Conservation (phyloP, 2,329 filamentous ascomycete genomes). For the Xylaria polymorpha region DNA sequence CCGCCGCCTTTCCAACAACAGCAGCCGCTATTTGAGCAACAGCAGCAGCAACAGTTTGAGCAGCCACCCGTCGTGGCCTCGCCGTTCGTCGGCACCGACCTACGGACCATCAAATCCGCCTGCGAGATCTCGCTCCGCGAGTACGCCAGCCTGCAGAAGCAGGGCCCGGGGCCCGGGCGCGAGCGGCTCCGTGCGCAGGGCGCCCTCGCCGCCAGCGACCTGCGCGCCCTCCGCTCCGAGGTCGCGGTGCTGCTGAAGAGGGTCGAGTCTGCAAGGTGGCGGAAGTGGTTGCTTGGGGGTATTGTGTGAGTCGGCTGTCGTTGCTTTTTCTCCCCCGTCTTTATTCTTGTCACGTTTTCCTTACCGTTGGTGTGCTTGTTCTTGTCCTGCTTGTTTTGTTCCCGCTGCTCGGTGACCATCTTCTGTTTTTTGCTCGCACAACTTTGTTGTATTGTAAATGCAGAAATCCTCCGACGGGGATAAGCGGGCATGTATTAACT, state of each 20-base stretch:
- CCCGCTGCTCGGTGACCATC: neutral
- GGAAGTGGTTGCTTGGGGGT: slow-evolving; percentile 64
- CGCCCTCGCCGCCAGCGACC: slow-evolving; percentile 56
- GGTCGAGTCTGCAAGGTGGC: slow-evolving; percentile 63
- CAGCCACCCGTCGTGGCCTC: slow-evolving; percentile 16
- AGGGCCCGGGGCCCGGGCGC: slow-evolving; percentile 51
- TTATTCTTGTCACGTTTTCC: neutral
- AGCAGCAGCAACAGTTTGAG: slow-evolving; percentile 15
- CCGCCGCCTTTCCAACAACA: slow-evolving; percentile 1
- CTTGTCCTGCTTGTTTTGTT: neutral
- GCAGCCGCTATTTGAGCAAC: neutral
- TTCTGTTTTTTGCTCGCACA: neutral
- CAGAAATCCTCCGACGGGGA: no score
- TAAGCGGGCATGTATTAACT: slow-evolving; percentile 21
- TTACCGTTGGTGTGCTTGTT: no score
- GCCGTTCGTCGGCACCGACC: slow-evolving; percentile 42
- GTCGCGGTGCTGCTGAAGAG: slow-evolving; percentile 57
- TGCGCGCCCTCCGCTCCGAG: slow-evolving; percentile 58
- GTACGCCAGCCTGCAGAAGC: slow-evolving; percentile 51
- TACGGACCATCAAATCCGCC: slow-evolving; percentile 42
- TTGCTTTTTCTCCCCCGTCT: neutral
- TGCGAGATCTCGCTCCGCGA: slow-evolving; percentile 52
- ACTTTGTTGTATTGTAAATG: neutral
- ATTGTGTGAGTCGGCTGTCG: slow-evolving; percentile 57
- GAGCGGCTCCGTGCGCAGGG: slow-evolving; percentile 58